Base-by-base conservation (phyloP, 2,329 filamentous ascomycete genomes). In the Hypocreales sp. region DNA sequence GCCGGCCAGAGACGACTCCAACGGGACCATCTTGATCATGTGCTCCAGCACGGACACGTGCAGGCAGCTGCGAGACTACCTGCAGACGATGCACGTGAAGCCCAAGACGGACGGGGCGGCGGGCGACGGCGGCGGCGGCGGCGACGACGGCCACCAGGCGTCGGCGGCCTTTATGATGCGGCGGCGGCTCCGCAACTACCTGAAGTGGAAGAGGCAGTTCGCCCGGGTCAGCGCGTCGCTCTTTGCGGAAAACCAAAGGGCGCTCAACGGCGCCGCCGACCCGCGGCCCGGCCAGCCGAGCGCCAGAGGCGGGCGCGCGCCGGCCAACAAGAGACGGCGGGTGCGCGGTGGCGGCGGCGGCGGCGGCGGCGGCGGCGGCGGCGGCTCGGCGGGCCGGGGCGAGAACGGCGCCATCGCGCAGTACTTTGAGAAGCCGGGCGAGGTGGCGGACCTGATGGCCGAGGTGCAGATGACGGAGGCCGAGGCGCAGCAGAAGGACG, bases 21-120 rank as follows among this genome's bases (percentile, higher is more conserved):
- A 84, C 45, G 80, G 81, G n/a, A 82, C 81, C 3, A 83, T 93
- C 26, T 58, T 98, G 19, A 82, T 98, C 47, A 95, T 98, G 90
- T 95, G 87, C 46, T 77, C 78, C 15, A 87, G 92, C 42, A 73
- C 80, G 31, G 72, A 75, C 30, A 92, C 83, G 7, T 92, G 82
- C 44, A 70, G 79, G 10, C 90, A 98, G 42, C 60, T 98, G 22
- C 73, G 83, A 36, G 87, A 95, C 47, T 95, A 87, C 46, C 58
- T 98, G 13, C 79, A 92, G 47, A 84, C 73, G 6, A 94, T 93
- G 83, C 72, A 92, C 44, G 66, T 86, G 16, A 72, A 68, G 29
- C 64, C 72, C 28, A 64, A 49, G 41, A 46, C 43, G 24, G 59
- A 66, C 27, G 52, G 55, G 21, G 27, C 29, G 11, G 26, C 20